Conservation (phyloP, 2,329 filamentous ascomycete genomes). For the Dothistroma septosporum region DNA sequence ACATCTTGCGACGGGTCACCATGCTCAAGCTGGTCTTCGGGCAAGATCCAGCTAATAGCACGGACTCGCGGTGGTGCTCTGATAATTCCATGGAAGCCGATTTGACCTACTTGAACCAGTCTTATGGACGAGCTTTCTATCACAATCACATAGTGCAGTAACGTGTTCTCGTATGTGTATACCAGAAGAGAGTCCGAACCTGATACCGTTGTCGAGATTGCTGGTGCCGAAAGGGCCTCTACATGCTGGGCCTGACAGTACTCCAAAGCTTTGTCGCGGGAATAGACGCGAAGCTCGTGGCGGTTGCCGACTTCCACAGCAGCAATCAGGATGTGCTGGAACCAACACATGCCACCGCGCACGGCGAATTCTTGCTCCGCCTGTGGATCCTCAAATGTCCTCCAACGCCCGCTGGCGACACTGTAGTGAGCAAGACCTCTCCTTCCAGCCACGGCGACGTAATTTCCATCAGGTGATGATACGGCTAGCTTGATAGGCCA, state of each 20-base stretch:
- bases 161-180: constrained; percentile 92
- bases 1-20: constrained; percentile 96
- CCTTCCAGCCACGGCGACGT: constrained; percentile 91
- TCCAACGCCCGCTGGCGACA: constrained; percentile 90
- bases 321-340: constrained; percentile 89
- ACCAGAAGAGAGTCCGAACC: constrained; percentile 93
- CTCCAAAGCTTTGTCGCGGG: constrained; percentile 75
- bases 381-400: constrained; percentile 76
- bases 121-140: constrained; percentile 63
- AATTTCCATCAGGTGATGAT: constrained; percentile 86
- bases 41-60: constrained; percentile 91
- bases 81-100: constrained; percentile 94
- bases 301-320: constrained; percentile 81
- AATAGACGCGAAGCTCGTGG: constrained; percentile 82
- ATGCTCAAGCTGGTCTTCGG: constrained; percentile 81
- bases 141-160: constrained; percentile 89
- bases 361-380: constrained; percentile 90
- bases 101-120: constrained; percentile 92
- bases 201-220: constrained; percentile 84
- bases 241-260: constrained; percentile 68
- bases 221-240: constrained; percentile 74
- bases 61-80: constrained; percentile 87
- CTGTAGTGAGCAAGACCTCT: constrained; percentile 94
- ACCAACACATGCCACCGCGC: constrained; percentile 97
- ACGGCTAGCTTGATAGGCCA: constrained; percentile 89